Base-by-base conservation (phyloP, 306 rosid species). In the Quillaja saponaria region DNA sequence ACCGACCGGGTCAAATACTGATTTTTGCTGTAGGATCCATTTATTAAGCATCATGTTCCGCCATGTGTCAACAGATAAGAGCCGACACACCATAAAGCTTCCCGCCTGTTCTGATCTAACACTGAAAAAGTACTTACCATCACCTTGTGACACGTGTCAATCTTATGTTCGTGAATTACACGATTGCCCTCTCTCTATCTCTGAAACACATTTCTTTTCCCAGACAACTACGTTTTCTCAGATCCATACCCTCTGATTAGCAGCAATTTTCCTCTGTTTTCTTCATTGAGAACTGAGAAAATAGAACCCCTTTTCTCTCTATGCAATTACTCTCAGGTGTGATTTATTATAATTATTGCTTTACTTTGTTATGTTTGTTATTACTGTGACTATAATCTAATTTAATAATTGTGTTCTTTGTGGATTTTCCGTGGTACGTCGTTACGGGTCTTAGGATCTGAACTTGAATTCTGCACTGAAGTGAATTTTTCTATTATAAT, bases 321-420 rank as follows among this genome's bases (percentile, higher is more conserved):
- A 62, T 64, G n/a, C 51, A 68, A 34, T 67, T 61, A n/a, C 51
- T 33, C 47, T 38, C 64, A 37, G 78, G 79, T 78, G 10, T 56
- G 59, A 51, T 21, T 17, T 6, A 18, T 19, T 31, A 15, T 15
- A n/a, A n/a, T n/a, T n/a, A n/a, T n/a, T n/a, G n/a, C n/a, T n/a
- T n/a, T n/a, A n/a, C n/a, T n/a, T n/a, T n/a, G n/a, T 56, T 53
- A 5, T 48, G 31, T 13, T 21, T 1, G 54, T 21, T 38, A 28
- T 14, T 56, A 4, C 6, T 39, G 3, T 47, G 15, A 15, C 39
- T 19, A 9, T n/a, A 12, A 19, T 10, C 34, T 14, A 6, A 39
- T 5, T 42, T 20, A 41, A 2, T 40, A 54, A 28, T 7, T 44
- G n/a, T 39, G 12, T 15, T 68, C n/a, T 68, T 19, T 13, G 14